phyloP scores from a whole-genome alignment of 2,329 filamentous ascomycete species.

The Cercospora nicotianae region DNA sequence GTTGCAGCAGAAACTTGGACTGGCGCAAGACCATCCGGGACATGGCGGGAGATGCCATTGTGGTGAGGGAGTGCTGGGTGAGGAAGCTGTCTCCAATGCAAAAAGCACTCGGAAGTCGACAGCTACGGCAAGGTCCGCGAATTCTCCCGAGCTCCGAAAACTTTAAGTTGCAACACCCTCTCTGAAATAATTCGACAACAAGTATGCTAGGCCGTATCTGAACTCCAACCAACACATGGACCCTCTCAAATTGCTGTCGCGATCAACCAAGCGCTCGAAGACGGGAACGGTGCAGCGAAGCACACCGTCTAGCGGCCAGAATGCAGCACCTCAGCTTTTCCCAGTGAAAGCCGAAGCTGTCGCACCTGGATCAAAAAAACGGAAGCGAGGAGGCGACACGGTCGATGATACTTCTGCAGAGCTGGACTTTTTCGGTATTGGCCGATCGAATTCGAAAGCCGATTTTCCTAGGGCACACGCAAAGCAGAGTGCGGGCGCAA shows the following conservation, averaged over 20 bases:
- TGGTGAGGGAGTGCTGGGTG: slow-evolving; percentile 17
- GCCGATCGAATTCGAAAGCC: background rate
- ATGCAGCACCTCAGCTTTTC: slow-evolving; percentile 68
- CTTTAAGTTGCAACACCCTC: background rate
- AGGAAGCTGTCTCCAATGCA: slow-evolving; percentile 22
- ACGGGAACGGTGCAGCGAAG: slow-evolving; percentile 43
- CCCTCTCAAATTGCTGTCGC: slow-evolving; percentile 70
- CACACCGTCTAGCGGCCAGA: slow-evolving; percentile 65
- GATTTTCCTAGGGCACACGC: background rate
- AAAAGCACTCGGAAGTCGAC: slow-evolving; percentile 1
- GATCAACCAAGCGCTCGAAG: slow-evolving; percentile 62
- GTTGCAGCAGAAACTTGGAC: slow-evolving; percentile 45
- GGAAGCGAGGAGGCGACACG: slow-evolving; percentile 42
- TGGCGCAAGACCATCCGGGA: slow-evolving; percentile 49
- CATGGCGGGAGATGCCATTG: slow-evolving; percentile 51
- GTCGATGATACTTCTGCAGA: slow-evolving; percentile 35
- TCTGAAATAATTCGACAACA: background rate
- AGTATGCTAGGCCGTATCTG: background rate
- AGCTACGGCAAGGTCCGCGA: background rate
- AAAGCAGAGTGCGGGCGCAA: background rate
- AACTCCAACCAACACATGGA: slow-evolving; percentile 55
- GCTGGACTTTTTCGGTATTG: slow-evolving; percentile 48
- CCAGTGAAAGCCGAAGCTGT: slow-evolving; percentile 31
- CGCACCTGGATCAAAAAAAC: slow-evolving; percentile 39
- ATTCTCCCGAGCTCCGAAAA: background rate